Conservation (phyloP, 768 basidiomycete species). For the Sporobolomyces roseus region DNA sequence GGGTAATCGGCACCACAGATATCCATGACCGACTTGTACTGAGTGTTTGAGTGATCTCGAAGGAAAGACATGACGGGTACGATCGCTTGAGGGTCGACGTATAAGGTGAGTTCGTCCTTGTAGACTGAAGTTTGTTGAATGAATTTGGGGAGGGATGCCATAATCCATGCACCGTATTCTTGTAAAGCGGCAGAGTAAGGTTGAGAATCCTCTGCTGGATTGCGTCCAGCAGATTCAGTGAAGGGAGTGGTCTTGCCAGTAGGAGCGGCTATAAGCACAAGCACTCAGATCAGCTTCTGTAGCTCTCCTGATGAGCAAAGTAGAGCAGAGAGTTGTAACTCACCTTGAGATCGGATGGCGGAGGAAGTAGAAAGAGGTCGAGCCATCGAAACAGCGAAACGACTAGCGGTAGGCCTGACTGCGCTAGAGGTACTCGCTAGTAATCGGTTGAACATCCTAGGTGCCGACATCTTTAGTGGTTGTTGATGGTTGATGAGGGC, state of each 20-base stretch:
- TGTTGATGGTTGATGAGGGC: background rate
- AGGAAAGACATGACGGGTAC: constrained; percentile 84
- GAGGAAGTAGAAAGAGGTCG: constrained; percentile 29
- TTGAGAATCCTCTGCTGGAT: constrained; percentile 71
- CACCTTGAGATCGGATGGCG: constrained; percentile 16
- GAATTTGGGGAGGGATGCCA: constrained; percentile 89
- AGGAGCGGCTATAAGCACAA: constrained; percentile 2
- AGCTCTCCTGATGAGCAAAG: background rate
- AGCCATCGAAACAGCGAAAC: constrained; percentile 7
- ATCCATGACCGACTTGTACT: constrained; percentile 88
- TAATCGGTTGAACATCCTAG: constrained; percentile 17
- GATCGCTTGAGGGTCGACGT: constrained; percentile 74
- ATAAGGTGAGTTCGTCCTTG: constrained; percentile 90
- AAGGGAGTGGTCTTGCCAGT: constrained; percentile 61
- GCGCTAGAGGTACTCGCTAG: constrained; percentile 14
- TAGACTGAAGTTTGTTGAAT: constrained; percentile 96
- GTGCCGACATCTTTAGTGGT: constrained; percentile 16
- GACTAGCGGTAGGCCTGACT: background rate
- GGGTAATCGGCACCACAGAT: constrained; percentile 95
- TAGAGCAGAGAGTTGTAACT: constrained; percentile 7
- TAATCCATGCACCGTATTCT: constrained; percentile 86
- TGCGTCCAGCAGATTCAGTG: constrained; percentile 79
- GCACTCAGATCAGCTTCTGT: background rate
- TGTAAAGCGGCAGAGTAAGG: constrained; percentile 75
- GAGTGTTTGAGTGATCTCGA: constrained; percentile 89